These are phyloP conservation scores for Brassica hybrid DNA, from an alignment of 441 rosid genomes.

Conservation along the genomic window DNA sequence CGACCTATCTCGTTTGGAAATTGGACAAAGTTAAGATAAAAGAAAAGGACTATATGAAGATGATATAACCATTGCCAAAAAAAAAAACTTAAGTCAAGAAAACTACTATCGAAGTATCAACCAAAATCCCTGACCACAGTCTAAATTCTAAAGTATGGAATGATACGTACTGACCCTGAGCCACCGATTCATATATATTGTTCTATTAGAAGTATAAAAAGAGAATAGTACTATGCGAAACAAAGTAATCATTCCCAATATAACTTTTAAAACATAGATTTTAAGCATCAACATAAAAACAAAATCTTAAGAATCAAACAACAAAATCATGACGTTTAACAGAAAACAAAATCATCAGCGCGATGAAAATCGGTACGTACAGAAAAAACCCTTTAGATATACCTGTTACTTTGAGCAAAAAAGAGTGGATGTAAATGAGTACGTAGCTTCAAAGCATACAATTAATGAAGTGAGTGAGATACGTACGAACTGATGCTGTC, in stretches of 20 bases:
- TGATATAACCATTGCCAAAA: background rate
- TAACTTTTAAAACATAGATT: background rate
- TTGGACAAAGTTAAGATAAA: background rate
- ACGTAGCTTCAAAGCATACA: constrained; percentile 5
- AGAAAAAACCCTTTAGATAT: background rate
- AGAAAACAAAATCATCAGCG: constrained; percentile 5
- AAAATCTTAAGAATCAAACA: background rate
- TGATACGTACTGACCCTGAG: too few relatives aligned
- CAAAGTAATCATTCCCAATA: background rate
- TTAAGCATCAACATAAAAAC: background rate
- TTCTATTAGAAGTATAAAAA: background rate
- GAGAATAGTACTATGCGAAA: background rate
- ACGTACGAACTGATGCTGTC: constrained; percentile 19
- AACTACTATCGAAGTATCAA: background rate
- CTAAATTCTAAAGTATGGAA: background rate
- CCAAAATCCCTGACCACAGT: background rate
- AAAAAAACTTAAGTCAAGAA: background rate
- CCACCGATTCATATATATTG: too few relatives aligned
- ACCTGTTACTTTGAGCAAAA: background rate
- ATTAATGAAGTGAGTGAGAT: background rate
- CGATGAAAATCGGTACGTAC: background rate
- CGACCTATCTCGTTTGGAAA: constrained; percentile 21
- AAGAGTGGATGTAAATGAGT: background rate
- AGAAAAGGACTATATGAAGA: background rate
- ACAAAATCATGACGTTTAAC: constrained; percentile 23